Conservation (phyloP, 2,329 filamentous ascomycete species). For the Davidsoniella australis region DNA sequence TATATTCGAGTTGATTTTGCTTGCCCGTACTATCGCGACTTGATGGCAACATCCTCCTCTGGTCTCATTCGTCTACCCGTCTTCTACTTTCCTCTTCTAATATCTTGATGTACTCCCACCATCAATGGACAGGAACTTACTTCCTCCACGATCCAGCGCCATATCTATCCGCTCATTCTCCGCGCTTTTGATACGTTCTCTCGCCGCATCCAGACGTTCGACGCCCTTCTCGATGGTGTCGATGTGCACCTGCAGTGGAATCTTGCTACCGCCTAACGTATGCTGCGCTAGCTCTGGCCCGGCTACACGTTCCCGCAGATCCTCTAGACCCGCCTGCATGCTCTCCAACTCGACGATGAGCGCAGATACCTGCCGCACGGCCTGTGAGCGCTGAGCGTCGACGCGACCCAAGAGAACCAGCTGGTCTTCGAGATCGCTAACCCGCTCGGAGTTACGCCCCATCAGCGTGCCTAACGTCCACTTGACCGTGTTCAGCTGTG, state of each 20-base stretch:
- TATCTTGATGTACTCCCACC: not conserved
- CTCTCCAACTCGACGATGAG: conserved; percentile 57
- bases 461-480: conserved; percentile 57
- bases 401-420: conserved; percentile 48
- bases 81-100: not conserved
- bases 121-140: conserved; percentile 13
- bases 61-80: not conserved
- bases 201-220: conserved; percentile 49
- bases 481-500: conserved; percentile 47
- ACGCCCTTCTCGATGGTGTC: conserved; percentile 57
- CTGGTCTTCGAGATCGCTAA: conserved; percentile 45
- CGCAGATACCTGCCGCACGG: conserved; percentile 49
- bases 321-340: conserved; percentile 53
- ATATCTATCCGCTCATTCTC: conserved; percentile 41
- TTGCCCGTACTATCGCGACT: no score
- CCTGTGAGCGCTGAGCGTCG: conserved; percentile 45
- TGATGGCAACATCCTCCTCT: no score
- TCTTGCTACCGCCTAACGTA: conserved; percentile 19
- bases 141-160: conserved; percentile 29
- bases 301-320: conserved; percentile 53
- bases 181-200: conserved; percentile 38
- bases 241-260: conserved; percentile 58
- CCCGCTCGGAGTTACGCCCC: conserved; percentile 46
- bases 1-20: no score
- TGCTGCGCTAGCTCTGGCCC: conserved; percentile 43